A percentile compares a stretch with the other conserved stretches of the same genome.
phyloP scores from a whole-genome alignment of 805 yeast genomes.

The Starmerella sirachaensis region DNA sequence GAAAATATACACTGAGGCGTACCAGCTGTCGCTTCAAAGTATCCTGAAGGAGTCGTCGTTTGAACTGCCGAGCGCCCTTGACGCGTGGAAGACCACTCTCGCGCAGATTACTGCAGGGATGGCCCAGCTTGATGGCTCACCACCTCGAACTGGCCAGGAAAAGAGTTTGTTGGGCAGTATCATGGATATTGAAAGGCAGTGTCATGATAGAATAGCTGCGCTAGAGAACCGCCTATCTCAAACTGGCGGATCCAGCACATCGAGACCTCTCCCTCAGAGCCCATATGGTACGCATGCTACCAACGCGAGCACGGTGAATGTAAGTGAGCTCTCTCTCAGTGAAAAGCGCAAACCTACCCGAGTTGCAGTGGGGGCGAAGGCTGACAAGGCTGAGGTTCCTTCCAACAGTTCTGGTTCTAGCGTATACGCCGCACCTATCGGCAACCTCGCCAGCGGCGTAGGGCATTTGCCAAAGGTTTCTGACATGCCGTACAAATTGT shows the following conservation, averaged over 20 bases:
- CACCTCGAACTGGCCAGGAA: slow-evolving; percentile 28
- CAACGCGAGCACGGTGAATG: slow-evolving; percentile 5
- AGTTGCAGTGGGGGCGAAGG: slow-evolving; percentile 22
- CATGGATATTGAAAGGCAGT: slow-evolving; percentile 32
- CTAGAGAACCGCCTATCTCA: slow-evolving; percentile 13
- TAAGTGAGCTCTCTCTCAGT: slow-evolving; percentile 4
- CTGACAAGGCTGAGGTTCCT: background rate
- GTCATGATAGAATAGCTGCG: slow-evolving; percentile 28
- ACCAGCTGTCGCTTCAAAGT: slow-evolving; percentile 32
- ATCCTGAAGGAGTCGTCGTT: slow-evolving; percentile 31
- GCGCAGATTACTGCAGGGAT: slow-evolving; percentile 27
- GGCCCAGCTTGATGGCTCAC: slow-evolving; percentile 25
- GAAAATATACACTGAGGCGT: slow-evolving; percentile 32
- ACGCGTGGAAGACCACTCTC: slow-evolving; percentile 30
- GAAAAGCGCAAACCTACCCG: slow-evolving; percentile 14
- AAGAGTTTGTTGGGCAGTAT: slow-evolving; percentile 29
- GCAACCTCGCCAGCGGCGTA: slow-evolving; percentile 2
- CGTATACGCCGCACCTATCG: background rate
- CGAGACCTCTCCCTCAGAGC: slow-evolving; percentile 15
- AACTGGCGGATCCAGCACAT: slow-evolving; percentile 5
- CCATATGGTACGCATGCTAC: slow-evolving; percentile 23
- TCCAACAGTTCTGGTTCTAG: background rate
- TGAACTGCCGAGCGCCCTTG: slow-evolving; percentile 28
- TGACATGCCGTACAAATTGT: slow-evolving; percentile 23
- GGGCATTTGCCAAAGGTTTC: slow-evolving; percentile 17